A percentile compares a stretch with the other conserved stretches of the same genome.
Evolutionary conservation across 2,329 filamentous ascomycete genomes (phyloP).

Genomic region (Penicillium sp.): DNA sequence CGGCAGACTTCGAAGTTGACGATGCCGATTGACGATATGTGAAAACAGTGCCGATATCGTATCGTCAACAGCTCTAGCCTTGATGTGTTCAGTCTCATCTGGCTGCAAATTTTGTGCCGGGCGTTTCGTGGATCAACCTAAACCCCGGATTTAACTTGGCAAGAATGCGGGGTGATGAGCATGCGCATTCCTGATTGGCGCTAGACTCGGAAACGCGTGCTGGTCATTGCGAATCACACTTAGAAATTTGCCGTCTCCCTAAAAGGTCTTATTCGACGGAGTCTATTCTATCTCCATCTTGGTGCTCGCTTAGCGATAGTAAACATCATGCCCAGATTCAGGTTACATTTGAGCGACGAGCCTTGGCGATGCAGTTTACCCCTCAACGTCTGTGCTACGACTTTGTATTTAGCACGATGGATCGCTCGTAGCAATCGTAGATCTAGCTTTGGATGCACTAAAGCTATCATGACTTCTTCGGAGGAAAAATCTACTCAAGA

Average conservation of each 20-base stretch:
- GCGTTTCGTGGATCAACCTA: neutral
- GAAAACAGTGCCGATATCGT: too few relatives aligned
- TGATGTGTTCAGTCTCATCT: too few relatives aligned
- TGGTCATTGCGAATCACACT: neutral
- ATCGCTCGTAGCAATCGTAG: neutral
- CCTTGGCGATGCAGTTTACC: neutral
- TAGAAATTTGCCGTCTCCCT: neutral
- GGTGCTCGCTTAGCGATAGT: constrained; percentile 8
- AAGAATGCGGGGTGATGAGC: constrained; percentile 7
- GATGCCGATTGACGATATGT: too few relatives aligned
- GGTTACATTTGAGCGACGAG: constrained; percentile 1
- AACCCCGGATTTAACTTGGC: constrained; percentile 1
- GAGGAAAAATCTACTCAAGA: neutral
- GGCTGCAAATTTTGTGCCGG: too few relatives aligned
- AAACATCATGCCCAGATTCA: constrained; percentile 1
- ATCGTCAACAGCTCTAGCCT: too few relatives aligned
- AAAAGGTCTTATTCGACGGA: constrained; percentile 1
- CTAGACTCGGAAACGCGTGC: constrained; percentile 1
- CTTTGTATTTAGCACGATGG: neutral
- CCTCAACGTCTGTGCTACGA: constrained; percentile 1
- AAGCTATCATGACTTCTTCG: neutral
- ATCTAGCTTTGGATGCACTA: neutral
- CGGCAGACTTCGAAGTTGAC: too few relatives aligned
- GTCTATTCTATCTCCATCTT: neutral
- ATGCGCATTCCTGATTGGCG: constrained; percentile 1